phyloP scores from a whole-genome alignment of 73 alveolate species.

The Loxodes magnus region DNA sequence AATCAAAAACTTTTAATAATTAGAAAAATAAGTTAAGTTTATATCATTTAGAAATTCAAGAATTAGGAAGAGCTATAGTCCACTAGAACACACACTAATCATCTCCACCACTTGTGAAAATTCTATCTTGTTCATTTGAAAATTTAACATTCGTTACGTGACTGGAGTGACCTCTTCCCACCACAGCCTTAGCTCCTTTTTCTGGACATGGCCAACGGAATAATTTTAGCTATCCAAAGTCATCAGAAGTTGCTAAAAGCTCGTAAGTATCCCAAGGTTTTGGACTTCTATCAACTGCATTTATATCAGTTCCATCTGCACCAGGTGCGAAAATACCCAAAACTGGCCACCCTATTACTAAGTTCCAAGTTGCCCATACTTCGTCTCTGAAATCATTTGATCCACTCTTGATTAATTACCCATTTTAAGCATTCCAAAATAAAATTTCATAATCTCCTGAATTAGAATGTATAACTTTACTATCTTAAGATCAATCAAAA shows the following conservation, averaged over 20 bases:
- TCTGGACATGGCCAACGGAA: slow-evolving; percentile 76
- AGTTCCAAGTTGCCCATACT: slow-evolving; percentile 85
- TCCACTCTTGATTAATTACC: slow-evolving; percentile 63
- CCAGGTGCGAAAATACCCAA: slow-evolving; percentile 72
- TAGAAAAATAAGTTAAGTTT: no score
- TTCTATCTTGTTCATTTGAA: slow-evolving; percentile 40
- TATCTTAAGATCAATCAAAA: slow-evolving; percentile 84
- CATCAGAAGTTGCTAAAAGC: slow-evolving; percentile 78
- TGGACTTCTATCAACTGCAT: slow-evolving; percentile 79
- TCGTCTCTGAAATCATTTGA: slow-evolving; percentile 73
- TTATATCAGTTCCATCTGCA: slow-evolving; percentile 84
- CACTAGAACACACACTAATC: slow-evolving; percentile 80
- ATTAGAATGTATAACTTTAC: slow-evolving; percentile 61
- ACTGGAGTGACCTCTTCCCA: slow-evolving; percentile 54
- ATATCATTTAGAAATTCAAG: no score
- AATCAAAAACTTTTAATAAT: no score
- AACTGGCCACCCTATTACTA: slow-evolving; percentile 92
- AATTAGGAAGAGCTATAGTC: slow-evolving; percentile 52
- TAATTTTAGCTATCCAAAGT: slow-evolving; percentile 58
- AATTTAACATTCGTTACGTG: slow-evolving; percentile 69
- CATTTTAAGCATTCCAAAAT: slow-evolving; percentile 64
- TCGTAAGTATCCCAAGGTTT: slow-evolving; percentile 48
- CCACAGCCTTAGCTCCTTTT: slow-evolving; percentile 38
- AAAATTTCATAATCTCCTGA: slow-evolving; percentile 80
- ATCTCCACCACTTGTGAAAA: slow-evolving; percentile 80